Evolutionary conservation across 225 moss, liverwort and hornwort genomes (phyloP).

Genomic region (Straminergon stramineum): DNA sequence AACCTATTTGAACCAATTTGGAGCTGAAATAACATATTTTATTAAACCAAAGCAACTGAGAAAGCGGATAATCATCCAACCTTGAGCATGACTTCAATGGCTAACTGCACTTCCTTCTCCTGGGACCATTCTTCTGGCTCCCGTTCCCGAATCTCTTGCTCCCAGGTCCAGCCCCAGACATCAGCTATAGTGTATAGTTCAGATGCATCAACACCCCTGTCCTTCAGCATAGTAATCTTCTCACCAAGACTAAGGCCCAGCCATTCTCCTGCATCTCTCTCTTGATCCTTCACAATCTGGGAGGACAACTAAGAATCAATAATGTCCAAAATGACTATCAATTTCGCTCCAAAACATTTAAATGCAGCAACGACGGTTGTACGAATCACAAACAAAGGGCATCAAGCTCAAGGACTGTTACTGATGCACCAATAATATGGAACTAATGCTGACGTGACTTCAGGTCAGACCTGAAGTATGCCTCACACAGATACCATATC

Average conservation of each 20-base stretch:
- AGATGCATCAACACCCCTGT: constrained; percentile 60
- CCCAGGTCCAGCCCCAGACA: constrained; percentile 99
- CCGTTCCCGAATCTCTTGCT: constrained; percentile 67
- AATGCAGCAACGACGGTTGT: background rate
- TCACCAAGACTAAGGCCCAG: constrained; percentile 72
- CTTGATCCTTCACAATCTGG: constrained; percentile 49
- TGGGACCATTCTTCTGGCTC: constrained; percentile 87
- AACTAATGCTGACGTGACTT: background rate
- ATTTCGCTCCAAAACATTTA: background rate
- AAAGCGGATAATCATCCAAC: constrained; percentile 19
- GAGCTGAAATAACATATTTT: background rate
- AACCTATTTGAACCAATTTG: background rate
- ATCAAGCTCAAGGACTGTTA: background rate
- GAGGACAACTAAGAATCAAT: background rate
- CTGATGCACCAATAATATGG: background rate
- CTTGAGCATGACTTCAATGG: constrained; percentile 96
- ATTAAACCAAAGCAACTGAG: background rate
- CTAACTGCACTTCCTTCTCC: constrained; percentile 88
- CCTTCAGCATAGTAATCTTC: constrained; percentile 79
- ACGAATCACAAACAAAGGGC: background rate
- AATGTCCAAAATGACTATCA: background rate
- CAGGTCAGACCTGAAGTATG: background rate
- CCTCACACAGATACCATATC: background rate
- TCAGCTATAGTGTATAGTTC: constrained; percentile 92
- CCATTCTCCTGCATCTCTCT: constrained; percentile 59